Conservation (phyloP, 768 basidiomycete species). For the Kondoa malvinella region DNA sequence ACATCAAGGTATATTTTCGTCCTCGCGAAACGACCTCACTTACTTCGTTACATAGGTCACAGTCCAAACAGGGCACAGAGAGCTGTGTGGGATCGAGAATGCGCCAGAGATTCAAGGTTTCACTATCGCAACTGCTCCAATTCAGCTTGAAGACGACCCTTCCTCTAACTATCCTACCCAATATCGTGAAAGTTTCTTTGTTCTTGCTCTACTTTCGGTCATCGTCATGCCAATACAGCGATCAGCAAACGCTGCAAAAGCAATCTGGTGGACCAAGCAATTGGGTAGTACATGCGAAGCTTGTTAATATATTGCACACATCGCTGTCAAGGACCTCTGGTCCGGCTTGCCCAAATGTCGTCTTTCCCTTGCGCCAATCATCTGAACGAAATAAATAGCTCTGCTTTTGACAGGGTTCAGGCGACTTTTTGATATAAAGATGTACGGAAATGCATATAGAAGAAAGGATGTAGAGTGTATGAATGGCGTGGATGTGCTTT, state of each 20-base stretch:
- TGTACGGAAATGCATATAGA: no score
- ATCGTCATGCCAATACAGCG: not conserved
- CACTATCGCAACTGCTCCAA: not conserved
- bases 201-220: not conserved
- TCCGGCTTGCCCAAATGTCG: no score
- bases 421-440: no score
- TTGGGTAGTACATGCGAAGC: no score
- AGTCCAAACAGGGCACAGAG: not conserved
- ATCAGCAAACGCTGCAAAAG: not conserved
- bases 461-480: no score
- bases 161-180: not conserved
- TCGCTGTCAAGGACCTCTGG: no score
- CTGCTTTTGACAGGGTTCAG: no score
- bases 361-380: no score
- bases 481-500: no score
- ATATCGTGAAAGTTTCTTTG: not conserved
- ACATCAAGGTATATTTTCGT: not conserved
- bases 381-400: no score
- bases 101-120: not conserved
- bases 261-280: not conserved
- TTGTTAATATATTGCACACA: no score
- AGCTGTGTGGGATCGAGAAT: not conserved
- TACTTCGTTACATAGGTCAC: not conserved
- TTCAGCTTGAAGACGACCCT: not conserved
- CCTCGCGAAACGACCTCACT: not conserved